Base-by-base conservation (phyloP, 495 filamentous ascomycete genomes). In the Pyrenula aspistea region DNA sequence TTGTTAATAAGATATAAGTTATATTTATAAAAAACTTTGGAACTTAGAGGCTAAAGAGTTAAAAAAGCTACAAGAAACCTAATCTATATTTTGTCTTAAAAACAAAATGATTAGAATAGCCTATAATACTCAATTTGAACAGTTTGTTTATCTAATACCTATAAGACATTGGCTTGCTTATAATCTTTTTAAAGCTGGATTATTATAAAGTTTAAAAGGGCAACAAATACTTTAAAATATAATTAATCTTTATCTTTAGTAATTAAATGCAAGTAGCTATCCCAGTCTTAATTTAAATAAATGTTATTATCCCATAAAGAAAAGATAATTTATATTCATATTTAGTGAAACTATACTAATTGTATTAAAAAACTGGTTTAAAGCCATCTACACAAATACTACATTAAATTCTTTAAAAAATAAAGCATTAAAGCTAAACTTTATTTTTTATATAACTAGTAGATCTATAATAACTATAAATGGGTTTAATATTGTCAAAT, bases 161-260 rank as follows among this genome's bases (percentile, higher is more conserved):
- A 51, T 57, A 54, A 54, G 60, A 23, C 49, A 64, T 50, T 54
- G 58, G 10, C 53, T 67, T 51, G 60, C 55, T 55, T 64, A 55
- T 54, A 60, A 25, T 42, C 58, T 67, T 19, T 67, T 67, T 53
- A 48, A 55, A 12, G 49, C 53, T 53, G 58, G 48, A 60, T 24
- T 51, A 0, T 42, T 65, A 52, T 48, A 57, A 2, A 64, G 59
- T 49, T 42, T 55, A 2, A 42, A 54, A 58, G 60, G 58, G 23
- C 58, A 52, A 24, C 23, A 50, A 54, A 70, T 71, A 19, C 71
- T 75, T 62, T 67, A 75, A 47, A 71, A 76, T 54, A 53, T 60
- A 50, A 60, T 58, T 20, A 62, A 64, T 11, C 61, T 74, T 0
- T 70, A 65, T 2, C 60, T 58, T 42, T 56, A 69, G 42, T 25